phyloP scores from a whole-genome alignment of 2,329 filamentous ascomycete species.

The Pseudocercospora vitis region DNA sequence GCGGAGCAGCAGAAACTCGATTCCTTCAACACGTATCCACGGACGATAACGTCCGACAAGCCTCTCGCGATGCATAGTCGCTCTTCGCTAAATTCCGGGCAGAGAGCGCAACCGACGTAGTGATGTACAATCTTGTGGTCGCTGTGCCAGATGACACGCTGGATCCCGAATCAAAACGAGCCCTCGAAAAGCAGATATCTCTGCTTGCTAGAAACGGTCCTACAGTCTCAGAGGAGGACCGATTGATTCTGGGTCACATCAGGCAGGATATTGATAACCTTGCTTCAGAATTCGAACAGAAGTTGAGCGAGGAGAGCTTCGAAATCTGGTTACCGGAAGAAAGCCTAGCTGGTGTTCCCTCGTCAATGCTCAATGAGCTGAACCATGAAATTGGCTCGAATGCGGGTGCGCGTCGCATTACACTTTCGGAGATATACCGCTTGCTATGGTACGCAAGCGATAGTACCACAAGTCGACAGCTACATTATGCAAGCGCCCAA shows the following conservation, averaged over 20 bases:
- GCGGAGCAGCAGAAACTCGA: slow-evolving; percentile 7
- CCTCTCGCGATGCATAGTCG: neutral
- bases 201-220: neutral
- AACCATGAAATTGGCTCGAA: neutral
- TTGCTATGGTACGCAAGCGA: neutral
- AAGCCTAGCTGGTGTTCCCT: neutral
- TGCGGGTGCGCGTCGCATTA: neutral
- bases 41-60: neutral
- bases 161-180: neutral
- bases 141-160: neutral
- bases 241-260: neutral
- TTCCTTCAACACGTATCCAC: slow-evolving; percentile 1
- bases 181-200: neutral
- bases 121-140: neutral
- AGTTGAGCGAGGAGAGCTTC: neutral
- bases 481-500: neutral
- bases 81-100: neutral
- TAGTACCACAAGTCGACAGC: neutral
- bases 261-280: neutral
- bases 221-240: neutral
- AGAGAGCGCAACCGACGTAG: neutral
- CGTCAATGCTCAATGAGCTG: neutral
- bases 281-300: neutral
- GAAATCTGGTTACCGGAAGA: neutral
- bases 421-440: neutral